phyloP scores from a whole-genome alignment of 768 basidiomycete species.

The Rhodocollybia butyracea region DNA sequence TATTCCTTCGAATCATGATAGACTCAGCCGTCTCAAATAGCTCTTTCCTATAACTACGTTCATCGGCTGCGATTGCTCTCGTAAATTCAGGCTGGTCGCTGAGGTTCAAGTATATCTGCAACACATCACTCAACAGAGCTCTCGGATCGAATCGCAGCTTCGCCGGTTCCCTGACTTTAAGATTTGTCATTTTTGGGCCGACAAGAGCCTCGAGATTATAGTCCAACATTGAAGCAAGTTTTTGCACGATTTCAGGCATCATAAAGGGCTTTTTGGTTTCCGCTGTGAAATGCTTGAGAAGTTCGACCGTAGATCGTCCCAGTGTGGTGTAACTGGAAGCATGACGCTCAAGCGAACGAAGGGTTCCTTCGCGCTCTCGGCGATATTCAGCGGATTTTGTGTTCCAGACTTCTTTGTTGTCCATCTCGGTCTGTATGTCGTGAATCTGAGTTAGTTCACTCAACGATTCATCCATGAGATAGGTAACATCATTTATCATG shows the following conservation, averaged over 20 bases:
- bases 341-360: conserved; percentile 79
- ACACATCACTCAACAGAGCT: conserved; percentile 76
- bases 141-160: conserved; percentile 89
- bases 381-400: conserved; percentile 65
- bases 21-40: conserved; percentile 78
- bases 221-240: conserved; percentile 94
- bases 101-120: conserved; percentile 89
- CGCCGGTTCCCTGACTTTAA: conserved; percentile 81
- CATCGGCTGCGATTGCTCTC: conserved; percentile 88
- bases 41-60: conserved; percentile 82
- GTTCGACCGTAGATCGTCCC: conserved; percentile 83
- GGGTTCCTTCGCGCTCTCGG: conserved; percentile 75
- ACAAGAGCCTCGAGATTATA: conserved; percentile 89
- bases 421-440: conserved; percentile 83
- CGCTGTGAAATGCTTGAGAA: conserved; percentile 89
- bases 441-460: conserved; percentile 87
- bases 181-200: conserved; percentile 84
- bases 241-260: conserved; percentile 93
- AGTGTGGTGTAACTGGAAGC: conserved; percentile 86
- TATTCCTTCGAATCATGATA: conserved; percentile 53
- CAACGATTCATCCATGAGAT: conserved; percentile 95
- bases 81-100: conserved; percentile 78
- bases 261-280: conserved; percentile 92
- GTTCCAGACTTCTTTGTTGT: conserved; percentile 67
- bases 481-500: conserved; percentile 99